phyloP scores from a whole-genome alignment of 371 early-diverging fungal species.

The Actinomucor elegans region DNA sequence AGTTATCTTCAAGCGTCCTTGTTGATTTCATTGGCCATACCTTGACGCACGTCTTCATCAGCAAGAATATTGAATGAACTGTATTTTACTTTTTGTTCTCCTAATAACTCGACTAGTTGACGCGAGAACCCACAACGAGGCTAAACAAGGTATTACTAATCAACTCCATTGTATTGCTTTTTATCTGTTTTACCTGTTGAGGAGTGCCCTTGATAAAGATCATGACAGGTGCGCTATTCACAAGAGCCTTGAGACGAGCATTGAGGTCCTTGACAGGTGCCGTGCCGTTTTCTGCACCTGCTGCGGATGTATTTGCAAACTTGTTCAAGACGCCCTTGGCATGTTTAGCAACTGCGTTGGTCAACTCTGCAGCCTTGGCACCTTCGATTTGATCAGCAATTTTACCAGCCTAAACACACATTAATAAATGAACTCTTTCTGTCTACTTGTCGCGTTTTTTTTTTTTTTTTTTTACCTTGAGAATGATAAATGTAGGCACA shows the following conservation, averaged over 20 bases:
- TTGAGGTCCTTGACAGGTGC: constrained; percentile 59
- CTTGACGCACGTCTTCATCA: constrained; percentile 86
- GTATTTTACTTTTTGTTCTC: constrained; percentile 68
- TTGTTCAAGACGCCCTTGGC: constrained; percentile 57
- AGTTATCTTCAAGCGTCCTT: no score
- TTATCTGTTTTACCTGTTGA: constrained; percentile 35
- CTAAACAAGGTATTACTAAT: constrained; percentile 25
- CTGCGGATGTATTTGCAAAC: constrained; percentile 13
- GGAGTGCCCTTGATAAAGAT: constrained; percentile 96
- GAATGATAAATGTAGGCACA: constrained; percentile 88
- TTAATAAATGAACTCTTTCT: no score
- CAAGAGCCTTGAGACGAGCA: constrained; percentile 66
- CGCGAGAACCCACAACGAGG: constrained; percentile 80
- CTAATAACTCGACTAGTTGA: constrained; percentile 68
- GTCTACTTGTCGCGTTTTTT: no score
- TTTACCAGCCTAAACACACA: constrained; percentile 56
- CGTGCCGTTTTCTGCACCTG: constrained; percentile 28
- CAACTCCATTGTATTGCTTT: not conserved
- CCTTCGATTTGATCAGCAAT: constrained; percentile 82
- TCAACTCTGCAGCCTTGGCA: constrained; percentile 82
- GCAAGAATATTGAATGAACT: constrained; percentile 88
- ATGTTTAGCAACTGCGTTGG: constrained; percentile 70
- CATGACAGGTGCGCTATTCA: constrained; percentile 77
- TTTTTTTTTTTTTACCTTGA: constrained; percentile 71
- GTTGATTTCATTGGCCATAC: no score